Evolutionary conservation across 2,329 filamentous ascomycete species (phyloP), one percentile per base, ranked within the genome.

Genomic region (Hypomyces rosellus): DNA sequence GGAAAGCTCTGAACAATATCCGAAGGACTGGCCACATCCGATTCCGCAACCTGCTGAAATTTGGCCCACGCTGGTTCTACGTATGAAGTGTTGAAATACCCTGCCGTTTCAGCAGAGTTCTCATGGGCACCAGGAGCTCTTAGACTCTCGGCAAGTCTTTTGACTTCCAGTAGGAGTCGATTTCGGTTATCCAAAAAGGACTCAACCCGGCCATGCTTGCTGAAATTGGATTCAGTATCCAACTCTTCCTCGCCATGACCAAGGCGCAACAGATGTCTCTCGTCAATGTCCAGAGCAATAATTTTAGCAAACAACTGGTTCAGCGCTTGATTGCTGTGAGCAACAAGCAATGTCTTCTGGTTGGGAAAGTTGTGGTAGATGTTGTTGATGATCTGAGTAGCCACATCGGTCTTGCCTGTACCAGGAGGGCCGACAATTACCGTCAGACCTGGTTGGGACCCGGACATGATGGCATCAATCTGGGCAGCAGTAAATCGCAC

Each of bases 251-350:
- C 95, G 38, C 93, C 93, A 65, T 96, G 93, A 34, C 93, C 93
- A 34, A 99, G 77, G 53, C 93, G 86, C 47, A 99, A 76, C 52
- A 99, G 77, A 73, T 99, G 93, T 37, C 93, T 84, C 69, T 95
- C 88, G 62, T 99, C 95, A 58, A 99, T 97, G 61, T 97, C 90
- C 25, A 99, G 76, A 5, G 87, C 88, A n/a, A 92, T 86, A 54
- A 99, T 99, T 72, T 99, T 99, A 61, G 95, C 88, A 71, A 99
- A 99, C 1, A 99, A 77, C 65, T 99, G 93, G 63, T 99, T 99
- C 9, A 99, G 75, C 2, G 93, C 95, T 67, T 99, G 95, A 64
- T 99, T 99, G 69, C 92, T 97, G 67, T 99, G 93, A 4, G 93
- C 93, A 56, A 99, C 83, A 38, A 99, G 81, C 15, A 99, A 74